Percentiles rank a stretch among this genome's conserved stretches.
Conservation (phyloP, 352 stramenopile species). For the Hyphochytrium catenoides region DNA sequence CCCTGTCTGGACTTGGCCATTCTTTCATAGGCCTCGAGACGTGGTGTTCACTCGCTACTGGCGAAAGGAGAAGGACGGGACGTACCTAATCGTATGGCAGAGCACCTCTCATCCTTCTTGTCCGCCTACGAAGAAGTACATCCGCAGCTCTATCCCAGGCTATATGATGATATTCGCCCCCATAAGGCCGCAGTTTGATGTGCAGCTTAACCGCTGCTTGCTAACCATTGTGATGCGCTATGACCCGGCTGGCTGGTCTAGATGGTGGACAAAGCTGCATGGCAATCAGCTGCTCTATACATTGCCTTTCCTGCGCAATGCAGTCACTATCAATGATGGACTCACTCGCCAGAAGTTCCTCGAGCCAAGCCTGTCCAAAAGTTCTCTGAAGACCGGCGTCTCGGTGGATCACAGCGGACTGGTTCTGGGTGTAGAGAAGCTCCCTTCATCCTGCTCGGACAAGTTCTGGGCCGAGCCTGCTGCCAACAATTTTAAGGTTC, state of each 20-base stretch:
- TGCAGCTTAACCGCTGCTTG: slow-evolving; percentile 40
- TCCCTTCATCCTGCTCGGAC: slow-evolving; percentile 37
- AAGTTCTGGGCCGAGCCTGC: slow-evolving; percentile 13
- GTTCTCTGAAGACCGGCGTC: slow-evolving; percentile 3
- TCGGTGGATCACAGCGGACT: slow-evolving; percentile 26
- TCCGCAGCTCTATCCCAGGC: slow-evolving; percentile 43
- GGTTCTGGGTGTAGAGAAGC: slow-evolving; percentile 29
- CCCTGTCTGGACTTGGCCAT: slow-evolving; percentile 48
- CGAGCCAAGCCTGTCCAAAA: slow-evolving; percentile 16
- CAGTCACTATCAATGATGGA: slow-evolving; percentile 55
- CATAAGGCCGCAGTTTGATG: slow-evolving; percentile 39
- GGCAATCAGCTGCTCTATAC: slow-evolving; percentile 59
- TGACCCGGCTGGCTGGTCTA: slow-evolving; percentile 44
- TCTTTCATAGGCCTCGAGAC: slow-evolving; percentile 45
- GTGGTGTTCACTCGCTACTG: slow-evolving; percentile 65
- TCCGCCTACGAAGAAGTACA: slow-evolving; percentile 56
- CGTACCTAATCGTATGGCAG: slow-evolving; percentile 72
- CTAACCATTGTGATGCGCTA: slow-evolving; percentile 54
- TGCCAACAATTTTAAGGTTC: neutral
- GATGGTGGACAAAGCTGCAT: slow-evolving; percentile 60
- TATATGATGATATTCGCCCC: slow-evolving; percentile 45
- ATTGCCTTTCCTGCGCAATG: slow-evolving; percentile 52
- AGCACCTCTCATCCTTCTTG: slow-evolving; percentile 57
- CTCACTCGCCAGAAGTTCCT: slow-evolving; percentile 55
- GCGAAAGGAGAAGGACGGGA: slow-evolving; percentile 58